Conservation (phyloP, 2,329 filamentous ascomycete species). For the Phaeosphaeriaceae sp. region DNA sequence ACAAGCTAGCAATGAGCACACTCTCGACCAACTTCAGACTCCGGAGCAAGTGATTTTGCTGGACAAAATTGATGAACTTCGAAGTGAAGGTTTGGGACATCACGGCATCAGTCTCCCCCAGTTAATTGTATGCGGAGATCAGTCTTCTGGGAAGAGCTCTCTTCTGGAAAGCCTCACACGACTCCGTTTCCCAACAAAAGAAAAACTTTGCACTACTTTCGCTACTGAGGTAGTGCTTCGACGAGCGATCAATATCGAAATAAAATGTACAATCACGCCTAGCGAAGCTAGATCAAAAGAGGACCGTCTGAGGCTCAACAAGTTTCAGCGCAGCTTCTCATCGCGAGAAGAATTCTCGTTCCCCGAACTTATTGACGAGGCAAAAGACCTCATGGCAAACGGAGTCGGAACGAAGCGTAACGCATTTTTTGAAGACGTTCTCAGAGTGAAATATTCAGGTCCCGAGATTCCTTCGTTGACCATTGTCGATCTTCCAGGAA, state of each 20-base stretch:
- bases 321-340: conserved; percentile 25
- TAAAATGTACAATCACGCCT: conserved; percentile 54
- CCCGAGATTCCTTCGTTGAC: conserved; percentile 54
- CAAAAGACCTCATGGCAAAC: conserved; percentile 56
- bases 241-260: conserved; percentile 41
- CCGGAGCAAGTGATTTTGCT: conserved; percentile 53
- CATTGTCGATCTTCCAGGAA: conserved; percentile 63
- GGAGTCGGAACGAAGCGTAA: background rate
- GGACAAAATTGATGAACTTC: conserved; percentile 60
- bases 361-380: conserved; percentile 58
- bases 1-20: conserved; percentile 10
- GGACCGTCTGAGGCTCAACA: conserved; percentile 18
- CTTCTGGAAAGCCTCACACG: conserved; percentile 52
- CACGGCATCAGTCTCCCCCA: conserved; percentile 45
- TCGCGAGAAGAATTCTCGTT: conserved; percentile 39
- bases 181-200: conserved; percentile 64
- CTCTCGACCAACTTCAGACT: conserved; percentile 35
- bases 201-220: conserved; percentile 64
- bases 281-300: conserved; percentile 16
- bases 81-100: conserved; percentile 25
- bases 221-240: conserved; percentile 66
- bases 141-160: conserved; percentile 40
- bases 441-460: conserved; percentile 39
- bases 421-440: conserved; percentile 32
- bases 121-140: conserved; percentile 39